Evolutionary conservation across 2,329 filamentous ascomycete genomes (phyloP).

Genomic region (Curvularia verruculosa): DNA sequence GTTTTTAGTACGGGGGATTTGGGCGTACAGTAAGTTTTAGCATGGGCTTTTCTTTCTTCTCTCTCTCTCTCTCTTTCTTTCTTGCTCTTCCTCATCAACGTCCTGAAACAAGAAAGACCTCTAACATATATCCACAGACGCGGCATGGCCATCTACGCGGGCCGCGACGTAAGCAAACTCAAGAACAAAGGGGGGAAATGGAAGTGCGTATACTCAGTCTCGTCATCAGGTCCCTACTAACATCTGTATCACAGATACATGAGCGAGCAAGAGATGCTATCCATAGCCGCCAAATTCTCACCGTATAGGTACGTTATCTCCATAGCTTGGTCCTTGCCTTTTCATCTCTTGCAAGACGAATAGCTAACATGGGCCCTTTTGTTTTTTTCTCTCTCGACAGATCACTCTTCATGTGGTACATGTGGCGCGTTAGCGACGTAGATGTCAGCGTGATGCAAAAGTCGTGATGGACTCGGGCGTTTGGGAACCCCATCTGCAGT

Average conservation of each 20-base stretch:
- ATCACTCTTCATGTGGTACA: conserved; percentile 97
- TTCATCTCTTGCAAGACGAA: background rate
- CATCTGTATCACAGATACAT: conserved; percentile 66
- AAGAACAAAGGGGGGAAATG: conserved; percentile 85
- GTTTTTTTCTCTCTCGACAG: conserved; percentile 48
- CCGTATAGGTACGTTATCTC: conserved; percentile 79
- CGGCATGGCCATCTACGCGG: conserved; percentile 88
- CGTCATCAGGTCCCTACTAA: background rate
- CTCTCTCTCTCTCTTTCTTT: background rate
- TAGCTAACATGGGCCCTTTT: conserved; percentile 4
- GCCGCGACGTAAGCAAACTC: conserved; percentile 81
- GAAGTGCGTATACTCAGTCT: conserved; percentile 60
- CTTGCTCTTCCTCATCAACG: background rate
- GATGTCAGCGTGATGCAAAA: conserved; percentile 64
- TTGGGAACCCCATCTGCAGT: too few relatives aligned
- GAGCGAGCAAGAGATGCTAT: conserved; percentile 89
- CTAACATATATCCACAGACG: conserved; percentile 54
- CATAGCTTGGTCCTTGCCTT: background rate
- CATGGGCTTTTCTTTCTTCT: background rate
- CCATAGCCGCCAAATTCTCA: conserved; percentile 76
- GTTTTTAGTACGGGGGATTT: conserved; percentile 92
- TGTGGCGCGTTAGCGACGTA: conserved; percentile 87
- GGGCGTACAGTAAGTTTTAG: conserved; percentile 75
- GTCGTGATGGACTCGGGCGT: conserved; percentile 4
- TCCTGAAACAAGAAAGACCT: background rate